phyloP scores from a whole-genome alignment of 2,329 filamentous ascomycete species.

The Epichloe uncinata region DNA sequence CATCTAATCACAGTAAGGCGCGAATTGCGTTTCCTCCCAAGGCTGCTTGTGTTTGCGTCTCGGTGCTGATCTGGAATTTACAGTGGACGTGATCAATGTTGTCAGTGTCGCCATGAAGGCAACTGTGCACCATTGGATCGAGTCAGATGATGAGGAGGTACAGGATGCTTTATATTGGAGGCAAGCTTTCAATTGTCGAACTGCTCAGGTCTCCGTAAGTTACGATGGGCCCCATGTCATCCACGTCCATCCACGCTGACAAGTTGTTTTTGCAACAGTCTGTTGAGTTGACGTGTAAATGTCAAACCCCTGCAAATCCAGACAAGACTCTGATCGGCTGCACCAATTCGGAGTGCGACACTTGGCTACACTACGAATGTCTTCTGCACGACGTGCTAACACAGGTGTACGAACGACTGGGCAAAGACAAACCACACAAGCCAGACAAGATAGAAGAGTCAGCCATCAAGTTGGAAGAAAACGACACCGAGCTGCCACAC shows the following conservation, averaged over 20 bases:
- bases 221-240: neutral
- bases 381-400: constrained; percentile 41
- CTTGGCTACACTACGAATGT: constrained; percentile 52
- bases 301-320: constrained; percentile 46
- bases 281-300: constrained; percentile 44
- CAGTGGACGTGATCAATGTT: constrained; percentile 63
- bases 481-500: constrained; percentile 15
- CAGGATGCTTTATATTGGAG: constrained; percentile 49
- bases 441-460: constrained; percentile 30
- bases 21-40: constrained; percentile 4
- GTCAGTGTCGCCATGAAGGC: constrained; percentile 51
- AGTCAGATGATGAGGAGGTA: constrained; percentile 52
- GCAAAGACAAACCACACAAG: constrained; percentile 38
- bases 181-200: constrained; percentile 46
- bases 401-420: constrained; percentile 35
- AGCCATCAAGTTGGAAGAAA: constrained; percentile 20
- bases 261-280: constrained; percentile 22
- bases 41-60: neutral
- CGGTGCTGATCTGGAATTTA: neutral
- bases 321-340: constrained; percentile 48
- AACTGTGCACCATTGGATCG: constrained; percentile 53
- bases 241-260: neutral
- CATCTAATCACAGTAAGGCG: constrained; percentile 54
- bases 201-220: constrained; percentile 44
- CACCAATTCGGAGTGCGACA: constrained; percentile 37